Evolutionary conservation across 257 asterid genomes (phyloP), one percentile per base, ranked within the genome.

Genomic region (Echites panduratus): DNA sequence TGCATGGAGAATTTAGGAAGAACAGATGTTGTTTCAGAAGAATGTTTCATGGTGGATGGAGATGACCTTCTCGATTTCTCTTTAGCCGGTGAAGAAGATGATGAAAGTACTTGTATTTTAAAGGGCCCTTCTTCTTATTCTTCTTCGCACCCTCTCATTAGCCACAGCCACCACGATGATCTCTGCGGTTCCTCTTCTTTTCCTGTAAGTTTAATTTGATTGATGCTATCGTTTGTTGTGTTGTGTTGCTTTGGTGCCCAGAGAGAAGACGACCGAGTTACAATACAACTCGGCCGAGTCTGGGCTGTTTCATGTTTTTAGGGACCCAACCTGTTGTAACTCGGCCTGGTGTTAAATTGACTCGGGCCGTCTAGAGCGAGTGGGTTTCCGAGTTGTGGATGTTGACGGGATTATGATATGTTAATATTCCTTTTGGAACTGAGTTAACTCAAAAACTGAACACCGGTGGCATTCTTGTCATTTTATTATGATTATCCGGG

Each of bases 51-150:
- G 49, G 84, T 78, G 49, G 91, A 79, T 48, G 93, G 63, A n/a
- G 87, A 88, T 11, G 95, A 90, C 85, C 84, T 90, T 54, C 84
- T 93, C 72, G 73, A 90, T 88, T 93, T 89, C 79, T 73, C 85
- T 54, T 83, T 92, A 72, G 93, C 86, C n/a, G 88, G 71, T 35
- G 91, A 68, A 53, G 85, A 44, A 12, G 85, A 66, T 22, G 87
- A 79, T 27, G 82, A 70, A 16, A 52, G 56, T 16, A 29, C 58
- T 3, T 29, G 43, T 43, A 22, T 29, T 9, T 52, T 53, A 64
- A 52, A 57, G 50, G 61, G 48, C 56, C 68, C 75, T 57, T 71
- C 68, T 50, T 61, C 80, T 52, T 75, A 54, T 79, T 70, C 57
- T 14, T 66, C 79, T 13, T 76, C 86, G 12, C 65, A 66, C 48